Percentiles rank a stretch among this genome's conserved stretches.
Evolutionary conservation across 2,329 filamentous ascomycete species (phyloP).

Genomic region (Ceratocystis destructans): DNA sequence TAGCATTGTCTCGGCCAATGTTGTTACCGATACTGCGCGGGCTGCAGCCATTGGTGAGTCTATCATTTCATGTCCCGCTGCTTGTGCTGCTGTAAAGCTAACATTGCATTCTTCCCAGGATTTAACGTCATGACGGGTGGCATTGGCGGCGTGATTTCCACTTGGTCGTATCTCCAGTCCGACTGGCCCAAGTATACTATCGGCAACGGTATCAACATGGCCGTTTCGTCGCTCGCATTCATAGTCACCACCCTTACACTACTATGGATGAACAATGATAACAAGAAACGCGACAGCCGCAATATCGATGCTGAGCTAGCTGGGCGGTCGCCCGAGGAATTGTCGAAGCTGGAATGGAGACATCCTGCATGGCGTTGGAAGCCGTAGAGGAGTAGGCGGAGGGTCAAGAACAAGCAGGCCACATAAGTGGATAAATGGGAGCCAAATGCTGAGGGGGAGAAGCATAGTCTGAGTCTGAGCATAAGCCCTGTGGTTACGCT

Average conservation of each 20-base stretch:
- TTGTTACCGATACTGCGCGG: slow-evolving; percentile 51
- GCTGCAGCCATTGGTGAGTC: slow-evolving; percentile 45
- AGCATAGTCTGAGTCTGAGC: neutral
- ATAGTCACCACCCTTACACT: slow-evolving; percentile 36
- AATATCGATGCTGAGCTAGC: slow-evolving; percentile 44
- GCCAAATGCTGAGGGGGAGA: neutral
- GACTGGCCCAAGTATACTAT: slow-evolving; percentile 54
- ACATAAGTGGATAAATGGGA: too few relatives aligned
- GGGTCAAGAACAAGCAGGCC: too few relatives aligned
- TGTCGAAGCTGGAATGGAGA: slow-evolving; percentile 52
- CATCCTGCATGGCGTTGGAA: slow-evolving; percentile 54
- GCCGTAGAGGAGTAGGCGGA: slow-evolving; percentile 17
- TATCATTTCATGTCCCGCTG: neutral
- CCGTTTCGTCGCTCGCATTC: slow-evolving; percentile 42
- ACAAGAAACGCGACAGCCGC: slow-evolving; percentile 41
- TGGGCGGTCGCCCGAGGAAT: slow-evolving; percentile 38
- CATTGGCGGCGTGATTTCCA: slow-evolving; percentile 46
- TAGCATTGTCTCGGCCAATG: slow-evolving; percentile 49
- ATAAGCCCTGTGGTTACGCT: neutral
- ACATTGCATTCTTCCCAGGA: neutral
- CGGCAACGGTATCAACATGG: slow-evolving; percentile 58
- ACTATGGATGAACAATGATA: slow-evolving; percentile 50
- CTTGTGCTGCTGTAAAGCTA: neutral
- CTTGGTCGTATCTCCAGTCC: slow-evolving; percentile 49
- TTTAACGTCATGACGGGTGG: slow-evolving; percentile 48